Conservation (phyloP, 345 rosid species). For the Draba incana region DNA sequence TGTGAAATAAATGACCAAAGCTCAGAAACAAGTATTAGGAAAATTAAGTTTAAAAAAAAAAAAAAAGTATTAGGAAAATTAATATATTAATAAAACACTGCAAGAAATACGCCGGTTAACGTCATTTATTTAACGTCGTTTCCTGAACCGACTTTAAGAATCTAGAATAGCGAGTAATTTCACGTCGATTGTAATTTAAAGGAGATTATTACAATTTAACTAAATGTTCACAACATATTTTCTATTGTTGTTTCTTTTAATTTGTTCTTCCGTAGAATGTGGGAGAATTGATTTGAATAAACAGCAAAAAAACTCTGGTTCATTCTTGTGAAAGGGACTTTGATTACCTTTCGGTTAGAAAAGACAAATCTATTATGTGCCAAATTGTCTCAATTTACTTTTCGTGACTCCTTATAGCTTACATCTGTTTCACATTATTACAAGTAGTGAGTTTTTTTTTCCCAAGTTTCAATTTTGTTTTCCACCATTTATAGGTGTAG, state of each 20-base stretch:
- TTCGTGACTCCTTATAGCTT: constrained; percentile 12
- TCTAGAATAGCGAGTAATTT: too few relatives aligned
- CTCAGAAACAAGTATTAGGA: too few relatives aligned
- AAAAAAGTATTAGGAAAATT: too few relatives aligned
- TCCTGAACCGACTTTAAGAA: too few relatives aligned
- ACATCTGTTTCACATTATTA: background rate
- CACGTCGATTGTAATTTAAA: too few relatives aligned
- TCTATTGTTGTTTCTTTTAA: background rate
- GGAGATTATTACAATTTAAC: too few relatives aligned
- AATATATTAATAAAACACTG: too few relatives aligned
- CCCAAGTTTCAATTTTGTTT: background rate
- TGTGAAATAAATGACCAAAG: too few relatives aligned
- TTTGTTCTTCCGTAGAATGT: background rate
- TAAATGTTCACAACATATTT: too few relatives aligned
- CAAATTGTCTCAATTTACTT: constrained; percentile 5
- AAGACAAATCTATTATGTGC: background rate
- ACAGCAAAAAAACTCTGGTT: background rate
- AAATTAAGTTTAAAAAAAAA: too few relatives aligned
- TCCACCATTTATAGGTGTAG: background rate
- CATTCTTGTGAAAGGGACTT: constrained; percentile 26
- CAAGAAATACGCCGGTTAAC: too few relatives aligned
- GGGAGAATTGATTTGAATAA: background rate
- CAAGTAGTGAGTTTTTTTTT: background rate
- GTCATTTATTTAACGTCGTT: too few relatives aligned
- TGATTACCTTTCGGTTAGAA: constrained; percentile 1